Percentiles rank a stretch among this genome's conserved stretches.
Evolutionary conservation across 768 basidiomycete species (phyloP).

Genomic region (Hortiboletus flavorubellus): DNA sequence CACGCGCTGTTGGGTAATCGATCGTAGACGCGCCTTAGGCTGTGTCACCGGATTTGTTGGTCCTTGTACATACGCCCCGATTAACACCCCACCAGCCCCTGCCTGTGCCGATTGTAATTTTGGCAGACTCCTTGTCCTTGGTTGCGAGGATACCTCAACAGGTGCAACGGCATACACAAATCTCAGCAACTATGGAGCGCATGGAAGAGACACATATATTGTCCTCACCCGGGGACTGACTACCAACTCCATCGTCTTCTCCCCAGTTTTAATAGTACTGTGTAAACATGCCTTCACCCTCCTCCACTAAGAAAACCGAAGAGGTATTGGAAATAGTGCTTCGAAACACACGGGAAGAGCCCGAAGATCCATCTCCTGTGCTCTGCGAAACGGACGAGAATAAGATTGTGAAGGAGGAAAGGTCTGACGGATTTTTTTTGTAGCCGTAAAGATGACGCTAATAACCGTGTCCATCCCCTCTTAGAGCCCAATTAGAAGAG

Average conservation of each 20-base stretch:
- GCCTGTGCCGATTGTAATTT: slow-evolving; percentile 12
- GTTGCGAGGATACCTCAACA: slow-evolving; percentile 12
- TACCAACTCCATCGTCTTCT: neutral
- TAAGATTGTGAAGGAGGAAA: slow-evolving; percentile 1
- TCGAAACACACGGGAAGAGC: neutral
- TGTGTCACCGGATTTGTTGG: too few relatives aligned
- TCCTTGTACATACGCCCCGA: too few relatives aligned
- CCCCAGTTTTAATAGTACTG: neutral
- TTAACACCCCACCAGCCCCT: neutral
- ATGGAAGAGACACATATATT: slow-evolving; percentile 13
- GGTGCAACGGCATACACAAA: neutral
- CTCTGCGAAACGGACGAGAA: slow-evolving; percentile 4
- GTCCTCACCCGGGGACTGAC: too few relatives aligned
- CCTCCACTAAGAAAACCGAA: neutral
- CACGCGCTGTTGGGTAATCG: neutral
- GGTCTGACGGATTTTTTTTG: neutral
- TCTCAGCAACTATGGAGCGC: neutral
- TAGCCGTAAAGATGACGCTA: neutral
- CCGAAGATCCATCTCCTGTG: neutral
- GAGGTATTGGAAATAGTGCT: neutral
- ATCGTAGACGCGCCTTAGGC: too few relatives aligned
- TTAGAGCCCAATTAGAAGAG: slow-evolving; percentile 3
- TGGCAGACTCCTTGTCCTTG: slow-evolving; percentile 6
- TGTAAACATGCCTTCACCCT: slow-evolving; percentile 7
- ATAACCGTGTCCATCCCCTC: neutral